A percentile compares a stretch with the other conserved stretches of the same genome.
Conservation (phyloP, 192 early-diverging fungal species). For the Linnemannia schmuckeri region DNA sequence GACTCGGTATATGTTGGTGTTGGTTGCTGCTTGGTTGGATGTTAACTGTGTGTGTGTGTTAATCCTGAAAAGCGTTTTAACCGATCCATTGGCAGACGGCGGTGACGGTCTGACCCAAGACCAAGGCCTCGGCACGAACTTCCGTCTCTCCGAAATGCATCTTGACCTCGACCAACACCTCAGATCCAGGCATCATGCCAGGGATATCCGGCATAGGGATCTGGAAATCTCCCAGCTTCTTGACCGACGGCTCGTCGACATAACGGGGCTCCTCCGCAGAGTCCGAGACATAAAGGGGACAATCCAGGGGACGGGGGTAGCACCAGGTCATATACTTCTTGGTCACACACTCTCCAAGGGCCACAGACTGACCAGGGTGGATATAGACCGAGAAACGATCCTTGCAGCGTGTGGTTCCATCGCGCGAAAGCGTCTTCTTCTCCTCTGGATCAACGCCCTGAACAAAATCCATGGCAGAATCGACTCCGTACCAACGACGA, state of each 20-base stretch:
- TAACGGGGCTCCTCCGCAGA: conserved; percentile 50
- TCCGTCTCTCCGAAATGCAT: conserved; percentile 58
- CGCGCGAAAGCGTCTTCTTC: conserved; percentile 51
- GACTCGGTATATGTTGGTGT: conserved; percentile 5
- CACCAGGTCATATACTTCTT: conserved; percentile 60
- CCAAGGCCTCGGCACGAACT: conserved; percentile 50
- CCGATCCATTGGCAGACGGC: conserved; percentile 64
- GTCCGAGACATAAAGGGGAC: conserved; percentile 49
- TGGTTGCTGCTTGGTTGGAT: neutral
- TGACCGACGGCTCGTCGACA: conserved; percentile 54
- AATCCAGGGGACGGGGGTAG: conserved; percentile 53
- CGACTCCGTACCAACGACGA: conserved; percentile 56
- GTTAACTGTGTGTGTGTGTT: neutral
- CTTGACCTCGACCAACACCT: conserved; percentile 55
- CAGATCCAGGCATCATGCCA: conserved; percentile 49
- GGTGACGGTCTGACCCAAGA: conserved; percentile 56
- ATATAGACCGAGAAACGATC: conserved; percentile 57
- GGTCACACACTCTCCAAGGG: conserved; percentile 53
- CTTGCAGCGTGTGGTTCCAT: conserved; percentile 54
- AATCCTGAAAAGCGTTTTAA: conserved; percentile 6
- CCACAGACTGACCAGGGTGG: conserved; percentile 48
- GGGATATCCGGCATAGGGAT: conserved; percentile 56
- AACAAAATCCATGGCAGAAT: conserved; percentile 56
- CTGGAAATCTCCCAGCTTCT: conserved; percentile 54
- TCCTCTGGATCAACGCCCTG: conserved; percentile 49